Base-by-base conservation (phyloP, 129 eudicot genomes). In the Dittrichia graveolens region DNA sequence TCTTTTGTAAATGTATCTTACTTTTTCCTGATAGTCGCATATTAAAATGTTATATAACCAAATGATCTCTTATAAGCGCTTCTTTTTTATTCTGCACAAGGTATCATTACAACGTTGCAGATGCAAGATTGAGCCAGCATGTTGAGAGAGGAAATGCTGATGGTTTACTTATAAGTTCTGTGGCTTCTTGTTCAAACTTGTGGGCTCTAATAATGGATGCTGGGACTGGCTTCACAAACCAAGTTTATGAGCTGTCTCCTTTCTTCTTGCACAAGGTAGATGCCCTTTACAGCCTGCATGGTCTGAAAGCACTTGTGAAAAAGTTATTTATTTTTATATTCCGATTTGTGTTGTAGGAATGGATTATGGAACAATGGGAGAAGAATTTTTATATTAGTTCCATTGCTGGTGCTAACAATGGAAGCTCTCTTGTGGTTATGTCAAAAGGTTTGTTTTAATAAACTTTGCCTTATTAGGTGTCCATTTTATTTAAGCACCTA, bases 361-460 rank as follows among this genome's bases (percentile, higher is more conserved):
- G 96, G 96, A 90, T 90, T 48, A 85, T 90, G 96, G 96, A 90
- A 77, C 96, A 90, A 44, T 90, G 96, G 96, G 96, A 90, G 80
- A 90, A 87, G 79, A 90, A 87, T 79, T 87, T 68, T 67, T 90
- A 90, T 77, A 90, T 90, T 56, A 90, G 91, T 49, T 75, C 85
- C 57, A 85, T 90, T 73, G 96, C 96, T 81, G 96, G 96, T 19
- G 85, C 91, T 34, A 76, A 59, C 80, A 90, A 87, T 75, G 96
- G 96, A 71, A 85, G 91, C 74, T 85, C 94, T 54, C 89, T 90
- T 65, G 96, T 90, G 63, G 96, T 90, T 77, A 90, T 90, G 96
- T 90, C 96, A 40, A 90, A 87, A 85, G 96, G 96, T 87, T 39
- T 60, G 81, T 48, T 71, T 62, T 38, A 7, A 7, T 56, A 46